Conservation (phyloP, 495 filamentous ascomycete genomes). For the Astrocystis sublimbata region DNA sequence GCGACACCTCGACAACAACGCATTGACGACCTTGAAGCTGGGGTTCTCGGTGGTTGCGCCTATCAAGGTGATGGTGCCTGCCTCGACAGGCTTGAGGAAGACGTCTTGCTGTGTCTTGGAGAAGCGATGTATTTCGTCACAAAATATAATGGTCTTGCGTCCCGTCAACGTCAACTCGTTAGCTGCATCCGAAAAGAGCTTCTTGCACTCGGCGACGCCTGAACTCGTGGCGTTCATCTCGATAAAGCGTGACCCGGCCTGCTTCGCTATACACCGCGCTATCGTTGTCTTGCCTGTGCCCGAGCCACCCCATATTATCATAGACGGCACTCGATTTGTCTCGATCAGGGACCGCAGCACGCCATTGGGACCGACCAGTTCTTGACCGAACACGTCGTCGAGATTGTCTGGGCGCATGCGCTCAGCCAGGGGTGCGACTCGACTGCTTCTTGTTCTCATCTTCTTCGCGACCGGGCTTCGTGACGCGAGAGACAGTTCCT, state of each 20-base stretch:
- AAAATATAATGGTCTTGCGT: constrained; percentile 93
- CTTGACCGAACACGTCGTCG: constrained; percentile 88
- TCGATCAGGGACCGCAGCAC: constrained; percentile 90
- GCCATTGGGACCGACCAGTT: constrained; percentile 80
- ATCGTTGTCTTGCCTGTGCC: constrained; percentile 98
- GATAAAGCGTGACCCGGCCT: constrained; percentile 80
- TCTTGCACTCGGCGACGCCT: constrained; percentile 92
- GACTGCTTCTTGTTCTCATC: constrained; percentile 62
- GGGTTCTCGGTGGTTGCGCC: constrained; percentile 98
- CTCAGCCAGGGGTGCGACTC: constrained; percentile 83
- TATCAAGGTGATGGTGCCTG: constrained; percentile 86
- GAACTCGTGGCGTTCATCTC: constrained; percentile 94
- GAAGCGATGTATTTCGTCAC: constrained; percentile 96
- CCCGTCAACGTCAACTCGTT: constrained; percentile 81
- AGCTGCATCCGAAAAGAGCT: constrained; percentile 82
- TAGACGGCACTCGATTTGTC: constrained; percentile 80
- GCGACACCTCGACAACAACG: constrained; percentile 84
- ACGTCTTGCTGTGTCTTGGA: constrained; percentile 93
- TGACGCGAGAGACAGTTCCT: constrained; percentile 16
- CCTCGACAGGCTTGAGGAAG: constrained; percentile 90
- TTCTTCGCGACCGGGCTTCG: constrained; percentile 53
- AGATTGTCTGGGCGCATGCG: constrained; percentile 85
- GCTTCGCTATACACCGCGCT: constrained; percentile 84
- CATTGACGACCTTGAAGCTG: constrained; percentile 88
- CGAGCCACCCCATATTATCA: constrained; percentile 92